Percentiles rank a stretch among this genome's conserved stretches.
These are phyloP conservation scores for Pseudoperonospora humuli DNA, from an alignment of 352 stramenopile species.

Conservation along the genomic window DNA sequence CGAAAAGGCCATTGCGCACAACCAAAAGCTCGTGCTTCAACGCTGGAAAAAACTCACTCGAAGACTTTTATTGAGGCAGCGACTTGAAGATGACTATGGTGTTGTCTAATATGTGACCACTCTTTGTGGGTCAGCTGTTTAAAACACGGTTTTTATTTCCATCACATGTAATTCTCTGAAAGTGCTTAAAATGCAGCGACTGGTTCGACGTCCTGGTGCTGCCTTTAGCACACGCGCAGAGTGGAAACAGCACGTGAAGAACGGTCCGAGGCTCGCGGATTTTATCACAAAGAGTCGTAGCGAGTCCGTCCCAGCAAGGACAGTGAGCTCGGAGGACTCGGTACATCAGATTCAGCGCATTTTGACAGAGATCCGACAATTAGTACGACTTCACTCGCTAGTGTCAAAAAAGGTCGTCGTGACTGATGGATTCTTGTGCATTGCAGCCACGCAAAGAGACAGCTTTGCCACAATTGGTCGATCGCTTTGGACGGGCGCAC, in stretches of 20 bases:
- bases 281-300: constrained; percentile 20
- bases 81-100: constrained; percentile 76
- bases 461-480: constrained; percentile 34
- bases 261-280: constrained; percentile 28
- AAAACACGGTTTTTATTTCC: too few species aligned
- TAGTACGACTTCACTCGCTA: too few species aligned
- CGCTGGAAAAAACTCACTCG: constrained; percentile 66
- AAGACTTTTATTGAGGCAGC: constrained; percentile 53
- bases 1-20: constrained; percentile 62
- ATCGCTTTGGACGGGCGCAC: constrained; percentile 88
- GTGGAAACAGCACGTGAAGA: constrained; percentile 27
- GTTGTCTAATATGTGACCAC: constrained; percentile 14
- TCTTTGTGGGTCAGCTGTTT: too few species aligned
- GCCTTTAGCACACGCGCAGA: constrained; percentile 16
- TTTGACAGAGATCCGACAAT: constrained; percentile 27
- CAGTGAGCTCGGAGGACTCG: constrained; percentile 12
- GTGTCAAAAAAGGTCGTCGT: neutral
- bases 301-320: too few species aligned
- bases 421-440: neutral
- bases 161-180: too few species aligned
- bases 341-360: constrained; percentile 36
- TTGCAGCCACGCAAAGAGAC: constrained; percentile 11
- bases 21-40: constrained; percentile 42
- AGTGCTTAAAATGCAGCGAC: constrained; percentile 14
- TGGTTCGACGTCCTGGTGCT: constrained; percentile 4